Conservation (phyloP, 306 rosid species). For the Coriaria nepalensis region DNA sequence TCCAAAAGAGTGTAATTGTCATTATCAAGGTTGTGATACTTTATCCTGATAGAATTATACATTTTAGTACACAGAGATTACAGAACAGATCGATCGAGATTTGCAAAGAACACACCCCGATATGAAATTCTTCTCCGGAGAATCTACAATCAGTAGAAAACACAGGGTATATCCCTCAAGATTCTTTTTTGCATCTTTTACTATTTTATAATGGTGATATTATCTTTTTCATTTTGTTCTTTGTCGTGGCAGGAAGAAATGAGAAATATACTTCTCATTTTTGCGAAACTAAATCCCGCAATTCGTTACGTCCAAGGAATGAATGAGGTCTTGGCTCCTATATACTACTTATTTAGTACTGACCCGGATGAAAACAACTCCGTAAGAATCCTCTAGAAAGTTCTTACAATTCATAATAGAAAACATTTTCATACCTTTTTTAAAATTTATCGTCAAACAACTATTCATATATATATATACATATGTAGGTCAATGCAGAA, state of each 20-base stretch:
- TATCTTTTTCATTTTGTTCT: no score
- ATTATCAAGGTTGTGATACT: no score
- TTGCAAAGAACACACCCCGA: conserved; percentile 69
- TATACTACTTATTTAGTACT: conserved; percentile 48
- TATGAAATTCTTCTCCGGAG: conserved; percentile 59
- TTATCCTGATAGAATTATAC: conserved; percentile 5
- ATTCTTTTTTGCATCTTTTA: background rate
- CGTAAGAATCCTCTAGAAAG: conserved; percentile 47
- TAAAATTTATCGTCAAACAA: no score
- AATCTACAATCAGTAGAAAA: conserved; percentile 43
- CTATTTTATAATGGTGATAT: background rate
- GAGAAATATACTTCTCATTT: conserved; percentile 64
- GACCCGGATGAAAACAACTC: conserved; percentile 47
- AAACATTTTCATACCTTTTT: no score
- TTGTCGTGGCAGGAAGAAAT: conserved; percentile 55
- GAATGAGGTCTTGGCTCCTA: conserved; percentile 86
- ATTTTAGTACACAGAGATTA: conserved; percentile 54
- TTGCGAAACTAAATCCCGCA: conserved; percentile 67
- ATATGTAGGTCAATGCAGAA: conserved; percentile 58
- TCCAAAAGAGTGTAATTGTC: no score
- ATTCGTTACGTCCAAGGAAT: conserved; percentile 82
- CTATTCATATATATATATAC: no score
- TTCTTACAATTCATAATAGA: no score
- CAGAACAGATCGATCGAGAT: conserved; percentile 76
- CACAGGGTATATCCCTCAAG: conserved; percentile 35